Evolutionary conservation across 2,329 filamentous ascomycete genomes (phyloP).

Genomic region (Tolypocladium album): DNA sequence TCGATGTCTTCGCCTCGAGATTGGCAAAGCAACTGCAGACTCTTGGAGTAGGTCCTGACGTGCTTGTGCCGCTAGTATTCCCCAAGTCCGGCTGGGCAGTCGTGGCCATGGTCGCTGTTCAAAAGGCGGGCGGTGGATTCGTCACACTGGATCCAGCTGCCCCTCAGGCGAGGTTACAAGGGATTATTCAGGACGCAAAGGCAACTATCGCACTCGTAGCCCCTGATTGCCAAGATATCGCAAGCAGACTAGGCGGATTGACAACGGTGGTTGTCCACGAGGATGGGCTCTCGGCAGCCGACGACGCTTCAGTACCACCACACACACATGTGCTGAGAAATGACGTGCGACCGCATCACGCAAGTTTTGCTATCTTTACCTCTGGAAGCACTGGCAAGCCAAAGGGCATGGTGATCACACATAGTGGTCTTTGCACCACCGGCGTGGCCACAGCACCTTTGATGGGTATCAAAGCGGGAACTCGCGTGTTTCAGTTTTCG

Average conservation of each 20-base stretch:
- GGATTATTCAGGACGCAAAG: background rate
- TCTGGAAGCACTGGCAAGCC: constrained; percentile 46
- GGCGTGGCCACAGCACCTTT: background rate
- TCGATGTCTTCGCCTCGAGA: background rate
- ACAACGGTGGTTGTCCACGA: background rate
- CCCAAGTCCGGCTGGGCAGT: constrained; percentile 5
- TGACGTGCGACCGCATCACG: background rate
- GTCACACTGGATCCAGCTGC: constrained; percentile 5
- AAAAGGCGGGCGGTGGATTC: constrained; percentile 5
- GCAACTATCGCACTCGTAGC: background rate
- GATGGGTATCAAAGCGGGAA: constrained; percentile 1
- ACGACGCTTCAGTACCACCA: background rate
- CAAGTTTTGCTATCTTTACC: constrained; percentile 27
- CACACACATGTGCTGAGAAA: background rate
- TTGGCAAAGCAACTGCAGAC: background rate
- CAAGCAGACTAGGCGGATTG: background rate
- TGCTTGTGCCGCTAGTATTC: constrained; percentile 3
- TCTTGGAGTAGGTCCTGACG: background rate
- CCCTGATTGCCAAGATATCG: background rate
- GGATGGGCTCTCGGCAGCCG: background rate
- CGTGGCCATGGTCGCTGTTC: constrained; percentile 4
- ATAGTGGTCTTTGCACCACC: constrained; percentile 4
- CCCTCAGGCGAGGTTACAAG: background rate
- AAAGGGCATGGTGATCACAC: constrained; percentile 23
- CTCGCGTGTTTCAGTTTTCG: constrained; percentile 9